phyloP scores from a whole-genome alignment of 1,284 basidiomycete species.

The Moesziomyces globuligerus region DNA sequence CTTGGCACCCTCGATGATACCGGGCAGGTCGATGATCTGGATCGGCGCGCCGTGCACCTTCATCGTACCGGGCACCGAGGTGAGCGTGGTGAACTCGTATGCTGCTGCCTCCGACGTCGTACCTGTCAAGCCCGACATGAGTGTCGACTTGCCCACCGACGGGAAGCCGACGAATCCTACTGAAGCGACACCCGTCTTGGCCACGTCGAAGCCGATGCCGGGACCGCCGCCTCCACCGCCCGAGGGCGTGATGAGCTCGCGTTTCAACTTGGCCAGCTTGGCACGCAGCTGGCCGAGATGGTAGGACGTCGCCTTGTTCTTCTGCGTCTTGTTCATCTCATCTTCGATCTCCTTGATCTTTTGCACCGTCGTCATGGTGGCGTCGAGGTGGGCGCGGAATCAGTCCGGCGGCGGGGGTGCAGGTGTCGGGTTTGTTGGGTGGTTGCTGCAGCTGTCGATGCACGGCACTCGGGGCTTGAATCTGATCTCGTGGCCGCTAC shows the following conservation, averaged over 20 bases:
- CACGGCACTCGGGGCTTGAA: neutral
- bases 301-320: conserved; percentile 84
- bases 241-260: conserved; percentile 88
- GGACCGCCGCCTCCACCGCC: conserved; percentile 82
- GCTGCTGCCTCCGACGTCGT: conserved; percentile 97
- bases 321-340: conserved; percentile 76
- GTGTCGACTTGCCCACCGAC: conserved; percentile 78
- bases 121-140: conserved; percentile 96
- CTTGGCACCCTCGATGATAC: conserved; percentile 98
- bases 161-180: conserved; percentile 75
- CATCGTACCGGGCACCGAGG: conserved; percentile 91
- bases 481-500: neutral
- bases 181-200: conserved; percentile 91
- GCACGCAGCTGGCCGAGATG: conserved; percentile 97
- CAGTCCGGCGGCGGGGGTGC: conserved; percentile 22
- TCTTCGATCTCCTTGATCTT: conserved; percentile 67
- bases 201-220: conserved; percentile 82
- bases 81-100: conserved; percentile 86
- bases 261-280: conserved; percentile 94
- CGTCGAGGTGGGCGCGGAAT: conserved; percentile 13
- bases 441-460: no score
- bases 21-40: conserved; percentile 75
- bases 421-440: neutral
- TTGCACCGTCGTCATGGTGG: conserved; percentile 59
- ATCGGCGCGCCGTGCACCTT: conserved; percentile 89